phyloP scores from a whole-genome alignment of 805 yeast genomes.

The Metschnikowia gelsemii region DNA sequence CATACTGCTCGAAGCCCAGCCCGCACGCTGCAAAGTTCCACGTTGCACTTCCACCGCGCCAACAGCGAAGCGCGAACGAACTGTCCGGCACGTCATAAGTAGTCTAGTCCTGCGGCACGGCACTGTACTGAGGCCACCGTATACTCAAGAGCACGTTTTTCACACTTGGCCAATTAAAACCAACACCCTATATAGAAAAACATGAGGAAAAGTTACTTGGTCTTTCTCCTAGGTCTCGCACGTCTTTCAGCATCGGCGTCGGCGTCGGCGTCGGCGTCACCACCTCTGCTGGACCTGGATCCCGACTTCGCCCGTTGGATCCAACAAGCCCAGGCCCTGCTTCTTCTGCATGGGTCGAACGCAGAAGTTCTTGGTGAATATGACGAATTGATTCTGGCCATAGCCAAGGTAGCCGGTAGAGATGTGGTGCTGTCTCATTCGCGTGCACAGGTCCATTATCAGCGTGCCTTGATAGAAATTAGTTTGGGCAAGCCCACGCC shows the following conservation, averaged over 20 bases:
- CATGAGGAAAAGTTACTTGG: conserved; percentile 1
- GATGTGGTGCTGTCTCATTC: not conserved
- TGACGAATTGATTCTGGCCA: conserved; percentile 15
- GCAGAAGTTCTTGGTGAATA: conserved; percentile 17
- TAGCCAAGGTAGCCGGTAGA: conserved; percentile 8
- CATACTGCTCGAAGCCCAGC: not conserved
- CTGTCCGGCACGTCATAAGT: too few relatives aligned
- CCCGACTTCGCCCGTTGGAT: conserved; percentile 10
- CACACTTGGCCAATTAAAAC: too few relatives aligned
- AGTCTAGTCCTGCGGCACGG: too few relatives aligned
- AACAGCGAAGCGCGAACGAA: too few relatives aligned
- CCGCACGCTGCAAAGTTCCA: conserved; percentile 6
- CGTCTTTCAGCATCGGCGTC: not conserved
- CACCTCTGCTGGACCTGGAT: too few relatives aligned
- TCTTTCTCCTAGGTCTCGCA: conserved; percentile 3
- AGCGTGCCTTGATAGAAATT: conserved; percentile 60
- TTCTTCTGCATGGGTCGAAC: conserved; percentile 18
- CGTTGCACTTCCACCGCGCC: conserved; percentile 4
- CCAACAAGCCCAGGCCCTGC: conserved; percentile 17
- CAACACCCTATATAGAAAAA: not conserved
- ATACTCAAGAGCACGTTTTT: too few relatives aligned
- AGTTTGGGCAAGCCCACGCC: conserved; percentile 52
- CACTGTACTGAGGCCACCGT: too few relatives aligned
- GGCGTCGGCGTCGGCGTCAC: too few relatives aligned
- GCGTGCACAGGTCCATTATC: conserved; percentile 49